Base-by-base conservation (phyloP, 495 filamentous ascomycete genomes). In the Chaetomium cochliodes region DNA sequence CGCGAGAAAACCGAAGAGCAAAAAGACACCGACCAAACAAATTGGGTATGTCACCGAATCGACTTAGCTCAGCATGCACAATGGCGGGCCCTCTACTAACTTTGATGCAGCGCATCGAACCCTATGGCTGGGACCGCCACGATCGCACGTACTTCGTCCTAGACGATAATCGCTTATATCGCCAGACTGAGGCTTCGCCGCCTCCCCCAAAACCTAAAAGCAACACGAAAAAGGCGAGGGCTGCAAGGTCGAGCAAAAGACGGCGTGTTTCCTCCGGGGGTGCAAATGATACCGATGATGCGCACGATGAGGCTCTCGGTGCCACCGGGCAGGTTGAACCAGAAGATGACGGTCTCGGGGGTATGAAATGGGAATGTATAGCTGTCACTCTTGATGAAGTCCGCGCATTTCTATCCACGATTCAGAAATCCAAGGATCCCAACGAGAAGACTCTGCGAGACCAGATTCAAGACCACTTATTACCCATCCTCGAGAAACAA, bases 141-240 rank as follows among this genome's bases (percentile, higher is more conserved):
- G 92, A 92, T 65, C 89, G 91, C 25, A 87, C 83, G 22, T 96
- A 97, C 74, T 94, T 90, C 69, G 88, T 97, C 15, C 84, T 98
- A 8, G 93, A 98, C 65, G 94, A 98, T 78, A 94, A 96, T 66
- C 85, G 93, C 54, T 80, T 98, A 30, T 98, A 98, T 76, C 89
- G 92, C 59, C 85, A 86, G 61, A 91, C 90, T 51, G 90, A 93
- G 57, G 84, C 87, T 18, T 80, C 84, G 4, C 80, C 83, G 7
- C 78, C 79, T 33, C 73, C 84, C 41, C 70, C 82, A 4, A 92
- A 92, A 72, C 82, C 90, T 9, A 94, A 93, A 74, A 84, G 86
- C 59, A 91, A 89, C 69, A 86, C 87, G 25, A 90, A 89, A 65
- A 92, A 91, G 66, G 85, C 86, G 0, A 88, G 84, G 71, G 86